Base-by-base conservation (phyloP, 257 asterid genomes). In the Capsicum pubescens region DNA sequence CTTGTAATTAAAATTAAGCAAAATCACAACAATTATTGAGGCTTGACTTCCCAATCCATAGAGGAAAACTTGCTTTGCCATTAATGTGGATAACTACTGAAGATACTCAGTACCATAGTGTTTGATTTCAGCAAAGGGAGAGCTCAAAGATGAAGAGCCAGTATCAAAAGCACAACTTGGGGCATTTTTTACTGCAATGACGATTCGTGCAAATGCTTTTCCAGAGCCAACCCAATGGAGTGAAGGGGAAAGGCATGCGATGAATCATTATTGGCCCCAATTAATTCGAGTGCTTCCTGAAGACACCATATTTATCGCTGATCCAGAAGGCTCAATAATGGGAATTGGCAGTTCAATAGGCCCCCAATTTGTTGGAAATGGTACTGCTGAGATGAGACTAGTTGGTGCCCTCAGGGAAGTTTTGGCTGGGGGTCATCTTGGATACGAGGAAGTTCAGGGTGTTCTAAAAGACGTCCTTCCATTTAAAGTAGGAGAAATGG, bases 211-310 rank as follows among this genome's bases (percentile, higher is more conserved):
- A 71, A 94, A 94, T 85, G 88, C 94, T 8, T 96, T 96, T 82
- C 99, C 98, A 0, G 98, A 94, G 90, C 90, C 94, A 46, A 96
- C 99, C 72, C 98, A 92, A 63, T 96, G 99, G 99, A 96, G 97
- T 77, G 98, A 94, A 86, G 99, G 99, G 72, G 99, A 96, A 88
- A 95, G 91, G 89, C 91, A 83, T 71, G 98, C 98, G 44, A 91
- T 96, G 95, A 82, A 92, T 72, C 86, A 90, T 88, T 94, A 86
- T 84, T 96, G 99, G 99, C 99, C 99, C 35, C 90, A 92, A 84
- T 87, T 96, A 71, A 89, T 93, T 80, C 89, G 93, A 21, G 89
- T 88, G 46, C 87, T 96, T n/a, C 98, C 99, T 17, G 93, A 92
- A 17, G 97, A 92, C 88, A 86, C 92, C 35, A 89, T 96, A 57